Evolutionary conservation across 129 eudicot species (phyloP).

Genomic region (Flaveria bidentis): DNA sequence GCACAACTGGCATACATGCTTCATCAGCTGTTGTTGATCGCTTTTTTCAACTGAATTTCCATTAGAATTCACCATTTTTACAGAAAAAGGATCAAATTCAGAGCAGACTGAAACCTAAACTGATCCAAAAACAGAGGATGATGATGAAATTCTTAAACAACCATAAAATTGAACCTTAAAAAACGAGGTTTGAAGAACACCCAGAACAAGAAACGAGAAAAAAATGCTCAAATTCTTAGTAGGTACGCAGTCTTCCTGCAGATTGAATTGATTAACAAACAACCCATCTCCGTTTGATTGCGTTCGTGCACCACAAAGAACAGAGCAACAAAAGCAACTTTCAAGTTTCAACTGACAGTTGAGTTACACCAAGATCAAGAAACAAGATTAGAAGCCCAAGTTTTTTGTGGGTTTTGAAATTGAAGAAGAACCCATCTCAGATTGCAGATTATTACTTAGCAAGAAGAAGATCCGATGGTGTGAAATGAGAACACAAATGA

Average conservation of each 20-base stretch:
- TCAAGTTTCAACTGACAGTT: not conserved
- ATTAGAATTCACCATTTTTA: constrained; percentile 19
- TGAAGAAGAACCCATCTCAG: constrained; percentile 18
- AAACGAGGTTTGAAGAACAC: constrained; percentile 11
- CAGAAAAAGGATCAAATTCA: constrained; percentile 23
- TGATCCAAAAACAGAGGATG: constrained; percentile 31
- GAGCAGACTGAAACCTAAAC: constrained; percentile 30
- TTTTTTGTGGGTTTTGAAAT: not conserved
- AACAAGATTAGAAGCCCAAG: not conserved
- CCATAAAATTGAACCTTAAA: constrained; percentile 29
- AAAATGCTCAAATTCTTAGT: constrained; percentile 37
- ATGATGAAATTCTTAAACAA: constrained; percentile 19
- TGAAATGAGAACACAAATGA: constrained; percentile 23
- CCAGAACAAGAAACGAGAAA: constrained; percentile 40
- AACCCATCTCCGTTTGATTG: no score
- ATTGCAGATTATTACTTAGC: constrained; percentile 21
- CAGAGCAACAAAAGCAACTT: no score
- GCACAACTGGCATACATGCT: constrained; percentile 75
- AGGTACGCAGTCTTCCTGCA: constrained; percentile 15
- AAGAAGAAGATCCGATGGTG: constrained; percentile 45
- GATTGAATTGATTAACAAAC: no score
- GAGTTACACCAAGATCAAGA: not conserved
- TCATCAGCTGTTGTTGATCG: constrained; percentile 54
- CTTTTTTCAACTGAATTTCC: constrained; percentile 39
- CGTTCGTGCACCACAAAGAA: no score